phyloP scores from a whole-genome alignment of 352 stramenopile genomes.

The Pythium rhizo-oryzae region DNA sequence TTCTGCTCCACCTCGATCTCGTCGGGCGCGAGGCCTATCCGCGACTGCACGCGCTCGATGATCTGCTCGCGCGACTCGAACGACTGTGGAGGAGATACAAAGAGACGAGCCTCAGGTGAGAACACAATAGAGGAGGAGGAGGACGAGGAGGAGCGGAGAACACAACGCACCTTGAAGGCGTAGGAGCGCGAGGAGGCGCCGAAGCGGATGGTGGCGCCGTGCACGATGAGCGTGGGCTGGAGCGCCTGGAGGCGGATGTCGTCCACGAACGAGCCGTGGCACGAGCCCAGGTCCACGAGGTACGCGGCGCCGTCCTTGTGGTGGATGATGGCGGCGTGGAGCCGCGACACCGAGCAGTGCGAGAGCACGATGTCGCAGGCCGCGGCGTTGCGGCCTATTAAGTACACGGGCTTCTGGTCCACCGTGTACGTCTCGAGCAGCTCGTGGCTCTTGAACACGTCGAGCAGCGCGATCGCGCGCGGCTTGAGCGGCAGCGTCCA shows the following conservation, averaged over 20 bases:
- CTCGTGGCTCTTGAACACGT: slow-evolving; percentile 85
- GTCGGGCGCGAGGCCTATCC: slow-evolving; percentile 54
- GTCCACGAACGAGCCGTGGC: slow-evolving; percentile 80
- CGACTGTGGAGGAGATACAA: slow-evolving; percentile 28
- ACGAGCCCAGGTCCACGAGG: slow-evolving; percentile 76
- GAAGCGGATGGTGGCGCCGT: slow-evolving; percentile 74
- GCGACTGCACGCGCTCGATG: slow-evolving; percentile 51
- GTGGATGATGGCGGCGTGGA: slow-evolving; percentile 76
- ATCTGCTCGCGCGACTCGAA: slow-evolving; percentile 84
- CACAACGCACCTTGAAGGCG: slow-evolving; percentile 56
- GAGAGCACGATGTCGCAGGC: slow-evolving; percentile 82
- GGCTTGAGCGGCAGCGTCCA: slow-evolving; percentile 61
- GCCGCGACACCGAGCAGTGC: slow-evolving; percentile 83
- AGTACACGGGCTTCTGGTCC: slow-evolving; percentile 74
- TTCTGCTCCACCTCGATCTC: slow-evolving; percentile 76
- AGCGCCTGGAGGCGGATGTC: slow-evolving; percentile 55
- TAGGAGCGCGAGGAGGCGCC: slow-evolving; percentile 79
- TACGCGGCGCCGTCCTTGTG: slow-evolving; percentile 77
- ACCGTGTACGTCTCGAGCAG: slow-evolving; percentile 80
- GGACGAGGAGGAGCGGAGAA: background rate
- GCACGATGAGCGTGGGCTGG: slow-evolving; percentile 67
- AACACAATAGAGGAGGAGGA: background rate
- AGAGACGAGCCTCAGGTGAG: background rate
- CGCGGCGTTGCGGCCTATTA: slow-evolving; percentile 74
- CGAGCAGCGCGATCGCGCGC: slow-evolving; percentile 60